phyloP scores from a whole-genome alignment of 2,329 filamentous ascomycete species.

The Trichoderma koningii region DNA sequence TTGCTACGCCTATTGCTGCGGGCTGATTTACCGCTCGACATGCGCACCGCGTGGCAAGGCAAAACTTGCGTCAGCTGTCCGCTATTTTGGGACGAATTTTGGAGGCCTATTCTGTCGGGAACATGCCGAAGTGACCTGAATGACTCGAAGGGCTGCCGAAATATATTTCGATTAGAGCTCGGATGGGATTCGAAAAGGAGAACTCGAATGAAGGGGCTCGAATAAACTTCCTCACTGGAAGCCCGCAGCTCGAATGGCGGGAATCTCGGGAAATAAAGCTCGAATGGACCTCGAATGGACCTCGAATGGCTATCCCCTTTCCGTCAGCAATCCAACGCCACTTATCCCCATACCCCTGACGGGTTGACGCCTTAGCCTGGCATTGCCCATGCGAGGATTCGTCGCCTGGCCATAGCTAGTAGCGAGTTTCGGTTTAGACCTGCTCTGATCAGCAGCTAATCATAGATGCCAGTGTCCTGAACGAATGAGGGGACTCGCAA shows the following conservation, averaged over 20 bases:
- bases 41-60: neutral
- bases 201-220: neutral
- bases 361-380: neutral
- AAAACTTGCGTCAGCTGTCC: neutral
- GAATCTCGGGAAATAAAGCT: neutral
- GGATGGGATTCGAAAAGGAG: neutral
- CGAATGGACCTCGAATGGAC: neutral
- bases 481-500: neutral
- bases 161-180: neutral
- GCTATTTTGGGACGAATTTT: neutral
- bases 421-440: conserved; percentile 1
- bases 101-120: neutral
- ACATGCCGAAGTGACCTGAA: neutral
- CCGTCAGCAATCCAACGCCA: neutral
- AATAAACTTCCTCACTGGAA: neutral
- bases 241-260: neutral
- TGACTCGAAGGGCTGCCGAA: neutral
- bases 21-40: too few relatives aligned
- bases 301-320: neutral
- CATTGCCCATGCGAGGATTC: neutral
- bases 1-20: neutral
- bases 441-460: neutral
- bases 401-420: conserved; percentile 18
- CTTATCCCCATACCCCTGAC: neutral
- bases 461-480: neutral